Conservation (phyloP, 169 alveolate species). For the Plasmodium cynomolgi region DNA sequence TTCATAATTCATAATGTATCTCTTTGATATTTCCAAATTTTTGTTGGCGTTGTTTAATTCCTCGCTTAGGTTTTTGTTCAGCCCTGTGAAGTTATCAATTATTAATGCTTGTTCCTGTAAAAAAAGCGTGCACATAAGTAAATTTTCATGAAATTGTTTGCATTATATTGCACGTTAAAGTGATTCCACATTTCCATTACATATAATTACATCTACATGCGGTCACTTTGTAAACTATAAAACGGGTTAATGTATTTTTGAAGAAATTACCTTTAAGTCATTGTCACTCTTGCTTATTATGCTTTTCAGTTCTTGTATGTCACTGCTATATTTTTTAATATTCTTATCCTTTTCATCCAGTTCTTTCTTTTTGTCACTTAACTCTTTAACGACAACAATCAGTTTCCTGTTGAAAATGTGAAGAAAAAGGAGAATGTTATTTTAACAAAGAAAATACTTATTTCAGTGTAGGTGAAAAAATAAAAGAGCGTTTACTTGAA, state of each 20-base stretch:
- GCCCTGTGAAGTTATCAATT: conserved; percentile 72
- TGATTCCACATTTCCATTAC: conserved; percentile 1
- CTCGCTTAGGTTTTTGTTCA: conserved; percentile 61
- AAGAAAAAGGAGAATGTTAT: conserved; percentile 3
- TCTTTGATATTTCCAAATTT: conserved; percentile 69
- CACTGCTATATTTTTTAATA: conserved; percentile 55
- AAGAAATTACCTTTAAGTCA: conserved; percentile 65
- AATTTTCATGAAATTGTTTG: conserved; percentile 5
- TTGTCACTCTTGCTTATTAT: conserved; percentile 67
- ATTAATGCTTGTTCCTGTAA: conserved; percentile 75
- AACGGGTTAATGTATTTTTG: conserved; percentile 11
- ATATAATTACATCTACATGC: not conserved
- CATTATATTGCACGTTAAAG: not conserved
- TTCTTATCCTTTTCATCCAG: conserved; percentile 73
- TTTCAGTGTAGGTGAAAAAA: conserved; percentile 4
- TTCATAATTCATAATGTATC: conserved; percentile 75
- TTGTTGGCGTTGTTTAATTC: conserved; percentile 75
- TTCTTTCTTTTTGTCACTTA: conserved; percentile 72
- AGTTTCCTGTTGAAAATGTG: conserved; percentile 56
- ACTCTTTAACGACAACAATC: conserved; percentile 75
- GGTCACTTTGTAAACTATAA: conserved; percentile 2
- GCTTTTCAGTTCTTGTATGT: conserved; percentile 73
- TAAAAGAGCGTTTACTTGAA: conserved; percentile 49
- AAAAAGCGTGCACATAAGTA: conserved; percentile 4
- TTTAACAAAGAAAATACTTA: not conserved